A percentile compares a stretch with the other conserved stretches of the same genome.
Conservation (phyloP, 2,329 filamentous ascomycete species). For the Zymoseptoria pseudotritici region DNA sequence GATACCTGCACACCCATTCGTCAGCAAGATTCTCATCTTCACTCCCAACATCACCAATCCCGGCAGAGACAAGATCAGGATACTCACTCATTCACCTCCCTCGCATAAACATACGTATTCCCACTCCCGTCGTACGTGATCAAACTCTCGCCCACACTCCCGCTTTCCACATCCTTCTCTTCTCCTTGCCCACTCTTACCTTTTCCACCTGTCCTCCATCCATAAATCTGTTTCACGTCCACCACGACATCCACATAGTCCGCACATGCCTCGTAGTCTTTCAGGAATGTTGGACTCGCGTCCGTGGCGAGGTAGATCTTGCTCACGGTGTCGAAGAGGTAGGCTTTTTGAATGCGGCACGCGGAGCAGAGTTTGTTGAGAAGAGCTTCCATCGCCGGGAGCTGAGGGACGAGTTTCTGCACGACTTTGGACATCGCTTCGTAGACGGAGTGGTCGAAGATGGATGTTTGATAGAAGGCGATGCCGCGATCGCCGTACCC, state of each 20-base stretch:
- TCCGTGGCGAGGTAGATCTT: constrained; percentile 99
- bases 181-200: constrained; percentile 2
- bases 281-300: constrained; percentile 85
- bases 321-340: constrained; percentile 93
- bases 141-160: constrained; percentile 46
- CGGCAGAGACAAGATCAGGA: too few species aligned
- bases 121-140: constrained; percentile 54
- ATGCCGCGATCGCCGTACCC: constrained; percentile 91
- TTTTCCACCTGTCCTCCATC: constrained; percentile 46
- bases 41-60: too few species aligned
- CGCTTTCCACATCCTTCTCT: constrained; percentile 3
- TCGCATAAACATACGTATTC: constrained; percentile 54
- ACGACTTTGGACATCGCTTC: constrained; percentile 98
- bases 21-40: too few species aligned
- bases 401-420: constrained; percentile 89
- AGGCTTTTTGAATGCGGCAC: constrained; percentile 94
- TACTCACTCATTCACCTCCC: constrained; percentile 62
- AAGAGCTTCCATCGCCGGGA: constrained; percentile 86
- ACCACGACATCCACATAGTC: constrained; percentile 99
- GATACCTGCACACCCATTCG: too few species aligned
- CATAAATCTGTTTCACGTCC: constrained; percentile 92
- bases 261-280: constrained; percentile 94
- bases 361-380: constrained; percentile 90
- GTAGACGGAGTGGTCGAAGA: constrained; percentile 98
- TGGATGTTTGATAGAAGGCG: constrained; percentile 91